A percentile compares a stretch with the other conserved stretches of the same genome.
These are phyloP conservation scores for Pyrenopolyporus hunteri DNA, from an alignment of 495 filamentous ascomycete genomes.

Conservation along the genomic window DNA sequence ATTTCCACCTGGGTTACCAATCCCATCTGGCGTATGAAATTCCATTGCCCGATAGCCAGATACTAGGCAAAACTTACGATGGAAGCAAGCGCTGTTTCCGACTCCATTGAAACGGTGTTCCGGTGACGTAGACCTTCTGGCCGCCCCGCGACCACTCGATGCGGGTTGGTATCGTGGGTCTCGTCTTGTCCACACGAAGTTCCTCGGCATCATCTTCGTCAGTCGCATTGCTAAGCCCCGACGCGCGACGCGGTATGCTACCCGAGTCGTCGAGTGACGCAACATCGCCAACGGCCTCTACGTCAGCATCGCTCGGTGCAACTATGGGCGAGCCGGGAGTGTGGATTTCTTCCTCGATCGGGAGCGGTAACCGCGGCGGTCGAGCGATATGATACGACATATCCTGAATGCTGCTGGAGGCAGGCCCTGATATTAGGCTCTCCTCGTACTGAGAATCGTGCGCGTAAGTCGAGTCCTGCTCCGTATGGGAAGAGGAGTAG, in stretches of 20 bases:
- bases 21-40: neutral
- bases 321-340: constrained; percentile 86
- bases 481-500: constrained; percentile 50
- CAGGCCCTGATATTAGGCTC: constrained; percentile 42
- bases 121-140: constrained; percentile 92
- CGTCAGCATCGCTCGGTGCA: constrained; percentile 66
- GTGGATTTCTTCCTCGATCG: constrained; percentile 86
- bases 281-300: constrained; percentile 54
- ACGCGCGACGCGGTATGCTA: constrained; percentile 54
- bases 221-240: constrained; percentile 71
- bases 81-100: constrained; percentile 84
- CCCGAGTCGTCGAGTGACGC: constrained; percentile 57
- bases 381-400: constrained; percentile 66
- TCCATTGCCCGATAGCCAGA: neutral
- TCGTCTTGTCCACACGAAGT: constrained; percentile 67
- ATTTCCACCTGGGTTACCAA: neutral
- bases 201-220: constrained; percentile 83
- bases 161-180: constrained; percentile 73
- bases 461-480: constrained; percentile 43
- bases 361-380: constrained; percentile 86
- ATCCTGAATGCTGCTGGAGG: constrained; percentile 56
- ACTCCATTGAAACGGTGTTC: constrained; percentile 95
- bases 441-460: constrained; percentile 48
- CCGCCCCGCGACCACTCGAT: constrained; percentile 82
- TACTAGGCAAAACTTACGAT: constrained; percentile 65